phyloP scores from a whole-genome alignment of 2,329 filamentous ascomycete genomes.

The Graphilbum ipis-grandicollis region DNA sequence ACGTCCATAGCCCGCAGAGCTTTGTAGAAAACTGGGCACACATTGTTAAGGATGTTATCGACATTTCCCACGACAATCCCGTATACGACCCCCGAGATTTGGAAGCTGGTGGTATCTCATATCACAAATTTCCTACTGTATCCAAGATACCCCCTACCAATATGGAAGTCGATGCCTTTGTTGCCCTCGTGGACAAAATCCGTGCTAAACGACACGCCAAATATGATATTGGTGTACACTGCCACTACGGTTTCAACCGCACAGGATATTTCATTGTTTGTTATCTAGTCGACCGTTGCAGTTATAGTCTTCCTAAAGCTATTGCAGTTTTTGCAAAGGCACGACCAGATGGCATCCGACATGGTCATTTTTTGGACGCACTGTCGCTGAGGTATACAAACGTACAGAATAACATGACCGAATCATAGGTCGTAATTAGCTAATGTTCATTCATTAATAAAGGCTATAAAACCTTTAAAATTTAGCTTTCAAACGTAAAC shows the following conservation, averaged over 20 bases:
- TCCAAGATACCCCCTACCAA: slow-evolving; percentile 68
- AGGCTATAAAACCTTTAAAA: too few species aligned
- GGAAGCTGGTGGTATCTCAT: slow-evolving; percentile 48
- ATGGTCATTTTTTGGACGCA: slow-evolving; percentile 75
- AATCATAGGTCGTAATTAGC: too few species aligned
- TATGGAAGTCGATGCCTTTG: slow-evolving; percentile 34
- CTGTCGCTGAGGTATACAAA: slow-evolving; percentile 56
- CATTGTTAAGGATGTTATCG: slow-evolving; percentile 60
- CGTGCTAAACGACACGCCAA: slow-evolving; percentile 33
- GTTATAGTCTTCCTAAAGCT: slow-evolving; percentile 55
- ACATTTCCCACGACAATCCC: slow-evolving; percentile 80
- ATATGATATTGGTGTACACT: slow-evolving; percentile 60
- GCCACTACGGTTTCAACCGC: slow-evolving; percentile 90
- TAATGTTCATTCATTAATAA: too few species aligned
- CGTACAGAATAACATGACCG: background rate
- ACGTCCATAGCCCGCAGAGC: slow-evolving; percentile 55
- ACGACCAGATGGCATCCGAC: slow-evolving; percentile 69
- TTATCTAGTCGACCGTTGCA: slow-evolving; percentile 72
- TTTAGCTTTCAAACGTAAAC: too few species aligned
- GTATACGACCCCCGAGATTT: slow-evolving; percentile 69
- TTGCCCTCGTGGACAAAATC: slow-evolving; percentile 40
- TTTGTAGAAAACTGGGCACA: slow-evolving; percentile 54
- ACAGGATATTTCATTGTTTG: slow-evolving; percentile 83
- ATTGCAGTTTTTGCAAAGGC: slow-evolving; percentile 59
- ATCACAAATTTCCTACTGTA: slow-evolving; percentile 80